Evolutionary conservation across 768 basidiomycete genomes (phyloP).

Genomic region (Podaxis sp.): DNA sequence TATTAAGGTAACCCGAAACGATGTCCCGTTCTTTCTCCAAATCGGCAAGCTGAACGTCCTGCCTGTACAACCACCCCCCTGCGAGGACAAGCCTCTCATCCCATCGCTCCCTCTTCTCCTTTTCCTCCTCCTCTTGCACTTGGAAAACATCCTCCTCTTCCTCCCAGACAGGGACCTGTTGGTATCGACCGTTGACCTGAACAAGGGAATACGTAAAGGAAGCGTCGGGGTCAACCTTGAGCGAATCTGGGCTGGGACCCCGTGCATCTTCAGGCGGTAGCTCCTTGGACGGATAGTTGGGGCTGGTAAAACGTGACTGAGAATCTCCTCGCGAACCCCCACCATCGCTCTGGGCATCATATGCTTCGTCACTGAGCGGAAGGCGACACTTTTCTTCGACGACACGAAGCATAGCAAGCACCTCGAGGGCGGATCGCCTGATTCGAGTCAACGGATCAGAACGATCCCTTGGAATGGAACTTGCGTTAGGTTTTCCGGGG

Average conservation of each 20-base stretch:
- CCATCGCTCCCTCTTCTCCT: slow-evolving; percentile 72
- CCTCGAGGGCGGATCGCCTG: slow-evolving; percentile 78
- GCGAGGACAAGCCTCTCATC: slow-evolving; percentile 80
- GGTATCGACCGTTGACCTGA: slow-evolving; percentile 63
- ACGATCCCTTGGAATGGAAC: slow-evolving; percentile 22
- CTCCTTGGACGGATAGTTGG: slow-evolving; percentile 31
- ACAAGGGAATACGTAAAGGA: slow-evolving; percentile 70
- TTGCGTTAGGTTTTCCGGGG: slow-evolving; percentile 34
- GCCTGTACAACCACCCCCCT: slow-evolving; percentile 80
- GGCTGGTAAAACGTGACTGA: slow-evolving; percentile 46
- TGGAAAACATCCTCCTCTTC: slow-evolving; percentile 58
- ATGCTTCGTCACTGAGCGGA: slow-evolving; percentile 78
- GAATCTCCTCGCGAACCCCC: slow-evolving; percentile 36
- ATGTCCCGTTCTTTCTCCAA: slow-evolving; percentile 57
- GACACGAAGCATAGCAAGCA: slow-evolving; percentile 74
- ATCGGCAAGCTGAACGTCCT: slow-evolving; percentile 55
- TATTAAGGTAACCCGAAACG: slow-evolving; percentile 64
- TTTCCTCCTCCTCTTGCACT: slow-evolving; percentile 38
- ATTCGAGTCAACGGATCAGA: slow-evolving; percentile 68
- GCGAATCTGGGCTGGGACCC: slow-evolving; percentile 25
- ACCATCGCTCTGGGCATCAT: slow-evolving; percentile 76
- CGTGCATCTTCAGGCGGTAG: slow-evolving; percentile 37
- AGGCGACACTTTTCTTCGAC: slow-evolving; percentile 79
- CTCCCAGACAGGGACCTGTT: slow-evolving; percentile 80
- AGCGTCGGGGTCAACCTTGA: slow-evolving; percentile 53